Percentiles rank a stretch among this genome's conserved stretches.
Conservation (phyloP, 2,329 filamentous ascomycete species). For the Zymoseptoria passerinii region DNA sequence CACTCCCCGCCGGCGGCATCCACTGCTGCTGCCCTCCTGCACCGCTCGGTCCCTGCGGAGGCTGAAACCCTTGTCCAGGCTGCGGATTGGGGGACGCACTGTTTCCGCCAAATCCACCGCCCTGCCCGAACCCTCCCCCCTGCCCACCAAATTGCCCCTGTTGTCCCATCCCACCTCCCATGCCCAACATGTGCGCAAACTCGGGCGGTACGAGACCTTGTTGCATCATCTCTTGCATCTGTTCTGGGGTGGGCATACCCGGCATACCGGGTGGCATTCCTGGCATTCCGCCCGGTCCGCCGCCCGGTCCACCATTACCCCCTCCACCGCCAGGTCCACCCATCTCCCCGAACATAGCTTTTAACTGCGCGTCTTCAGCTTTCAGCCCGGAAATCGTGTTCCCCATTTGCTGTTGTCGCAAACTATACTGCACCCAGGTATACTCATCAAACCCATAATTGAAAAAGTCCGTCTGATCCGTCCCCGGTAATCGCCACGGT, state of each 20-base stretch:
- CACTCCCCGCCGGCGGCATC: constrained; percentile 12
- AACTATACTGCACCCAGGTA: constrained; percentile 89
- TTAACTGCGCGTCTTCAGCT: constrained; percentile 55
- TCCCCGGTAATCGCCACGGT: constrained; percentile 89
- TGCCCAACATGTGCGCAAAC: constrained; percentile 16
- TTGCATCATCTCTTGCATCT: constrained; percentile 49
- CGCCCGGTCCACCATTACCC: constrained; percentile 17
- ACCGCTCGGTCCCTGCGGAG: constrained; percentile 19
- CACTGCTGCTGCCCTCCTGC: constrained; percentile 4
- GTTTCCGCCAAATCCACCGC: constrained; percentile 13
- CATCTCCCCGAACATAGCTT: constrained; percentile 46
- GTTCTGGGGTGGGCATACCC: constrained; percentile 41
- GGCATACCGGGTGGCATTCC: constrained; percentile 31
- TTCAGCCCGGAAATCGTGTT: constrained; percentile 76
- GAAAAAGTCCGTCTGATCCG: constrained; percentile 94
- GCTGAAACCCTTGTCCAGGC: constrained; percentile 23
- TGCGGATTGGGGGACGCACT: constrained; percentile 20
- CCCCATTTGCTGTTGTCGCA: constrained; percentile 74
- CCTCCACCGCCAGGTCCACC: constrained; percentile 17
- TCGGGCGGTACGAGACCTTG: constrained; percentile 33
- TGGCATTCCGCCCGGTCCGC: constrained; percentile 33
- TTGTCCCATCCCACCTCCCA: constrained; percentile 27
- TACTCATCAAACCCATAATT: constrained; percentile 99
- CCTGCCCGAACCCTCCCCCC: constrained; percentile 13
- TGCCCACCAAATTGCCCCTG: constrained; percentile 3